These are phyloP conservation scores for Mycena capillaripes DNA, from an alignment of 768 basidiomycete genomes.

Conservation along the genomic window DNA sequence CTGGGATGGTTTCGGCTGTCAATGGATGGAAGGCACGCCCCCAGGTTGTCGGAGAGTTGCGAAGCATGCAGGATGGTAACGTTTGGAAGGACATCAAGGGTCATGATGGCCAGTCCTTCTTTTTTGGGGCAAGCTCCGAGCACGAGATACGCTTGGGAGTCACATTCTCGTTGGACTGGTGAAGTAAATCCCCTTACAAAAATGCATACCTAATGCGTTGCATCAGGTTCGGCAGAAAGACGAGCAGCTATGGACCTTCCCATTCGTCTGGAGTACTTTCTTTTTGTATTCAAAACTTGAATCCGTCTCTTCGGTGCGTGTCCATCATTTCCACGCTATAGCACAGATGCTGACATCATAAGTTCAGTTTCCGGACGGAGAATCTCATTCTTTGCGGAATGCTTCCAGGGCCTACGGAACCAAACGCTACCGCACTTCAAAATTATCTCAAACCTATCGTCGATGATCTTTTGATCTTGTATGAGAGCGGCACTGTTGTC, in stretches of 20 bases:
- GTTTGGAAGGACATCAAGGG: not conserved
- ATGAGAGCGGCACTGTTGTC: conserved; percentile 40
- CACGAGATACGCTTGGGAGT: not conserved
- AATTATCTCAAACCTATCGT: conserved; percentile 41
- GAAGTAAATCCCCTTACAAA: not conserved
- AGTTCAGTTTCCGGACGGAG: conserved; percentile 8
- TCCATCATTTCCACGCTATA: too few relatives aligned
- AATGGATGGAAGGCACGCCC: not conserved
- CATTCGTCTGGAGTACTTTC: conserved; percentile 40
- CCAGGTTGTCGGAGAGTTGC: not conserved
- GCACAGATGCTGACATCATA: too few relatives aligned
- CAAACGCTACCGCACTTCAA: conserved; percentile 43
- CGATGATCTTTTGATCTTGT: conserved; percentile 46
- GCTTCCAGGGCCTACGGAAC: conserved; percentile 43
- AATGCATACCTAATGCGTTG: not conserved
- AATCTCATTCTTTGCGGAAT: conserved; percentile 37
- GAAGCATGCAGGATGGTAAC: not conserved
- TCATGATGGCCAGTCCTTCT: not conserved
- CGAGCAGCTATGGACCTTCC: conserved; percentile 35
- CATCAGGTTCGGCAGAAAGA: conserved; percentile 29
- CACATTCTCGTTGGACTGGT: not conserved
- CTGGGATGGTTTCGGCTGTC: conserved; percentile 4
- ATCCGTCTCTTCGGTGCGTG: conserved; percentile 22
- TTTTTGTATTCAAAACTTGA: conserved; percentile 36
- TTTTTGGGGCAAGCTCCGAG: not conserved